Evolutionary conservation across 306 rosid species (phyloP).

Genomic region (Hylodesmum podocarpum): DNA sequence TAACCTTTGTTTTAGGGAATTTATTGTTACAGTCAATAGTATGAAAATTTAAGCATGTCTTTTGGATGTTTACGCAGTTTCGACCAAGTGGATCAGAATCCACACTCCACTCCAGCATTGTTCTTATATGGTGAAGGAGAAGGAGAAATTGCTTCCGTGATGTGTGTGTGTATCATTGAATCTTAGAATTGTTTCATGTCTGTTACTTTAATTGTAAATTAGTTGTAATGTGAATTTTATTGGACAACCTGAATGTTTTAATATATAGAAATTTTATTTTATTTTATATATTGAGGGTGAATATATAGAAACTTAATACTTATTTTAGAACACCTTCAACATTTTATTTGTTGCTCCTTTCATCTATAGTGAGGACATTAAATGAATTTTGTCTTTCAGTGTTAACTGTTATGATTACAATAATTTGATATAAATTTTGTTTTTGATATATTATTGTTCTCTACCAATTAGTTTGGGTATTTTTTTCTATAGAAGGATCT

Average conservation of each 20-base stretch:
- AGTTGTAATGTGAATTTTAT: slow-evolving; percentile 19
- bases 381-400: too few relatives aligned
- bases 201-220: slow-evolving; percentile 11
- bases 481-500: too few relatives aligned
- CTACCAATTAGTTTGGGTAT: too few relatives aligned
- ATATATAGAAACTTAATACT: too few relatives aligned
- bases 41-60: neutral
- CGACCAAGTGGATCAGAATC: neutral
- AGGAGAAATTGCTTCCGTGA: neutral
- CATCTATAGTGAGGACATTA: too few relatives aligned
- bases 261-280: too few relatives aligned
- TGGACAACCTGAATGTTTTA: neutral
- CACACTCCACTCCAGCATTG: neutral
- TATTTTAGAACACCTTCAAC: too few relatives aligned
- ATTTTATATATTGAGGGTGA: too few relatives aligned
- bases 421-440: too few relatives aligned
- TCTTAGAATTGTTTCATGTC: neutral
- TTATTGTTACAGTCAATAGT: neutral
- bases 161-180: neutral
- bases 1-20: slow-evolving; percentile 16
- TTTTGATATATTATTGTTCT: too few relatives aligned
- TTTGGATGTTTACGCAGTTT: neutral
- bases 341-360: too few relatives aligned
- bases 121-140: neutral
- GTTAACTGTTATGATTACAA: too few relatives aligned